phyloP scores from a whole-genome alignment of 1,284 basidiomycete genomes.

The Cryptococcus wingfieldii region DNA sequence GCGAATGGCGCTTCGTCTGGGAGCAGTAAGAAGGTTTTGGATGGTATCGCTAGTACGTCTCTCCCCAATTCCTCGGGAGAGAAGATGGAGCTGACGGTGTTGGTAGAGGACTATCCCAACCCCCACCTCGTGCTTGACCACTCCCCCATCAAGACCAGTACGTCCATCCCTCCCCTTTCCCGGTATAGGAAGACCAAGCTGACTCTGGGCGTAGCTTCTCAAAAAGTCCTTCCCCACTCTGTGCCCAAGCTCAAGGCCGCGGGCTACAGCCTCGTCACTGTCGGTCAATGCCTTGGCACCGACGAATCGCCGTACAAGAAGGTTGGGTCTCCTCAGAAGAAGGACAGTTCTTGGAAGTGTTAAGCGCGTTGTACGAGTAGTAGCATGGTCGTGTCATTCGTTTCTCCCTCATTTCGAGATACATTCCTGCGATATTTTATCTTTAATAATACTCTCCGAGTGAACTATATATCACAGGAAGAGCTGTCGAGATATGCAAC shows the following conservation, averaged over 20 bases:
- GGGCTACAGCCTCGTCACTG: constrained; percentile 45
- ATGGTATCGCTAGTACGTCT: constrained; percentile 22
- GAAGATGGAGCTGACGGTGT: neutral
- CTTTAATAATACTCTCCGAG: too few species aligned
- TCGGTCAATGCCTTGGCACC: constrained; percentile 44
- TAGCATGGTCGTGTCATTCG: too few species aligned
- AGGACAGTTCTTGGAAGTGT: constrained; percentile 39
- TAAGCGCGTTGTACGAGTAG: constrained; percentile 4
- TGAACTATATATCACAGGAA: too few species aligned
- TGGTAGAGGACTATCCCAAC: constrained; percentile 18
- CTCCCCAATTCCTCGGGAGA: neutral
- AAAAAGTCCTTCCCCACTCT: constrained; percentile 34
- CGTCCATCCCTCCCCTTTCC: neutral
- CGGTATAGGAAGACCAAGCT: neutral
- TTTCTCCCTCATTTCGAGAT: too few species aligned
- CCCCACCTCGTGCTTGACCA: constrained; percentile 41
- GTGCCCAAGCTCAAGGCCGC: constrained; percentile 24
- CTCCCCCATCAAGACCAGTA: constrained; percentile 29
- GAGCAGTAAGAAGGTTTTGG: constrained; percentile 25
- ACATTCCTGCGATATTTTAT: too few species aligned
- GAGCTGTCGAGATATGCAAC: too few species aligned
- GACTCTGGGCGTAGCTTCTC: constrained; percentile 13
- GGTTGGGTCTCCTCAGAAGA: constrained; percentile 31
- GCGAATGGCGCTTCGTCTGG: constrained; percentile 31
- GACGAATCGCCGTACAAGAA: constrained; percentile 44